A percentile compares a stretch with the other conserved stretches of the same genome.
These are phyloP conservation scores for Calocybe gangraenosa DNA, from an alignment of 768 basidiomycete species.

Conservation along the genomic window DNA sequence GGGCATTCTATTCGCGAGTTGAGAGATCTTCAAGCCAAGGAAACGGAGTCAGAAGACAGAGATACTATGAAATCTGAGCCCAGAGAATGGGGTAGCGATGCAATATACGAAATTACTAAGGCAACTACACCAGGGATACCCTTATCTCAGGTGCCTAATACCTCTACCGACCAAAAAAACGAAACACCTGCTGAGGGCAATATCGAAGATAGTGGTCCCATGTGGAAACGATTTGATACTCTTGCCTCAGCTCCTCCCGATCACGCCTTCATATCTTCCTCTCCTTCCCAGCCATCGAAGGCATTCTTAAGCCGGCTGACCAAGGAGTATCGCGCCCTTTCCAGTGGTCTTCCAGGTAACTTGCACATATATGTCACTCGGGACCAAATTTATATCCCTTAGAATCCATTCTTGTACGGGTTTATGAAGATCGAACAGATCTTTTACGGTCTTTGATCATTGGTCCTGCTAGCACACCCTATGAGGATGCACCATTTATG, in stretches of 20 bases:
- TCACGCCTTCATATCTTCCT: slow-evolving; percentile 71
- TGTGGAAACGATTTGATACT: slow-evolving; percentile 83
- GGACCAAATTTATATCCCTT: not conserved
- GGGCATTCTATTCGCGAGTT: slow-evolving; percentile 45
- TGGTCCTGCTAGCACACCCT: slow-evolving; percentile 93
- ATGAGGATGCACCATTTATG: slow-evolving; percentile 90
- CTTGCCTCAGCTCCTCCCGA: slow-evolving; percentile 72
- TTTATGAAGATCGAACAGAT: slow-evolving; percentile 87
- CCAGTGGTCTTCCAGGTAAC: slow-evolving; percentile 78
- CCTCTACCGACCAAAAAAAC: not conserved
- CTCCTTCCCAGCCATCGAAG: slow-evolving; percentile 63
- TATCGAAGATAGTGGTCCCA: slow-evolving; percentile 22
- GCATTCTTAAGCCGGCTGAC: slow-evolving; percentile 70
- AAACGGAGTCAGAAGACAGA: slow-evolving; percentile 16
- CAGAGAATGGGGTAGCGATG: slow-evolving; percentile 16
- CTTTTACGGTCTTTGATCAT: slow-evolving; percentile 86
- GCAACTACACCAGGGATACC: not conserved
- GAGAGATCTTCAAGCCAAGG: slow-evolving; percentile 30
- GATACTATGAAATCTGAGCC: slow-evolving; percentile 18
- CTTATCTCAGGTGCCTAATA: not conserved
- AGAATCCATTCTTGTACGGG: slow-evolving; percentile 88
- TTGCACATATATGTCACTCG: not conserved
- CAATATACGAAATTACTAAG: slow-evolving; percentile 1
- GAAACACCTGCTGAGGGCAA: slow-evolving; percentile 16
- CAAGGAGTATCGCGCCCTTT: slow-evolving; percentile 80